phyloP scores from a whole-genome alignment of 179 eudicot genomes.

The Carnegiea gigantea region DNA sequence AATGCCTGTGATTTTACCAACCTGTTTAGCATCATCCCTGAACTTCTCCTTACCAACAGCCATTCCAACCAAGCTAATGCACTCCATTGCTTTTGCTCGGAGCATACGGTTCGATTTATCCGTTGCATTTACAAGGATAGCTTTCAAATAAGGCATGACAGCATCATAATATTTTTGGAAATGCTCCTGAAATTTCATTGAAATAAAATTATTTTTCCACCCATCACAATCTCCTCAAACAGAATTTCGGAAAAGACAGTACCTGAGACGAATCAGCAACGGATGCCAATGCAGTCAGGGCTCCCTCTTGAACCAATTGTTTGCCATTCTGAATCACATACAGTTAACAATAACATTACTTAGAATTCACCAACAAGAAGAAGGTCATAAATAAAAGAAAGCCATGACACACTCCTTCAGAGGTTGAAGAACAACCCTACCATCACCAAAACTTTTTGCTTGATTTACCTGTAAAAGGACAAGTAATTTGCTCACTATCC shows the following conservation, averaged over 20 bases:
- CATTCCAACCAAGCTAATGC: constrained; percentile 98
- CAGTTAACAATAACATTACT: not conserved
- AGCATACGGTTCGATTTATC: constrained; percentile 98
- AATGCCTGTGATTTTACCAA: constrained; percentile 16
- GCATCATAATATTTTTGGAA: constrained; percentile 96
- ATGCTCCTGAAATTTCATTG: constrained; percentile 55
- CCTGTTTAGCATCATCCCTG: constrained; percentile 98
- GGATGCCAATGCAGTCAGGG: constrained; percentile 97
- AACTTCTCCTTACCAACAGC: constrained; percentile 99
- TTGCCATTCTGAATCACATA: constrained; percentile 68
- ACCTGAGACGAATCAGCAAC: constrained; percentile 99
- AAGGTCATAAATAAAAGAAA: not conserved
- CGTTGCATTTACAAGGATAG: constrained; percentile 85
- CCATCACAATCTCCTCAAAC: not conserved
- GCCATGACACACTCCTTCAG: not conserved
- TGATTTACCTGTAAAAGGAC: constrained; percentile 75
- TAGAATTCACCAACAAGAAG: not conserved
- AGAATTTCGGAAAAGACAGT: not conserved
- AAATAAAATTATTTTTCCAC: not conserved
- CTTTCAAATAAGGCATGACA: constrained; percentile 96
- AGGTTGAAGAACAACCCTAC: too few species aligned
- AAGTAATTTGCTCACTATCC: constrained; percentile 86
- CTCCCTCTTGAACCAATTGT: constrained; percentile 99
- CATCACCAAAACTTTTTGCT: not conserved
- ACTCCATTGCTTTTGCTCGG: constrained; percentile 99